Conservation (phyloP, 208 protist genomes). For the Acanthamoeba divionensis region DNA sequence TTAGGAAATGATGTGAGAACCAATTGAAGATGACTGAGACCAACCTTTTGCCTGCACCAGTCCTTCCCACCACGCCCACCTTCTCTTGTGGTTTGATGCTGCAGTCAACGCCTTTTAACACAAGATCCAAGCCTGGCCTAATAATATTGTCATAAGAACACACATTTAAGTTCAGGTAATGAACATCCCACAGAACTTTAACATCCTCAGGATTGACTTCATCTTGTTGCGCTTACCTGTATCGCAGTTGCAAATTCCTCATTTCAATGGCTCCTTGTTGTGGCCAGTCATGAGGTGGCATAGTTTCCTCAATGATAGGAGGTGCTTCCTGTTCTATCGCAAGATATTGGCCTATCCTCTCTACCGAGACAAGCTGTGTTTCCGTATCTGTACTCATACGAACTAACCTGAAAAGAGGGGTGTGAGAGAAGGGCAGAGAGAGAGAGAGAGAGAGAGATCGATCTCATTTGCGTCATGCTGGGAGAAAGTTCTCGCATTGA, state of each 20-base stretch:
- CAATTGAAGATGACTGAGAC: background rate
- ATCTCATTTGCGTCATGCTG: background rate
- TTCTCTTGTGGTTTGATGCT: conserved; percentile 73
- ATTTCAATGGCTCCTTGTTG: conserved; percentile 67
- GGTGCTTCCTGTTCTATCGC: conserved; percentile 57
- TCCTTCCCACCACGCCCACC: conserved; percentile 86
- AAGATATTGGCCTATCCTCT: conserved; percentile 69
- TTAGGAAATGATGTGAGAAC: background rate
- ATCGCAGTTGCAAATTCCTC: conserved; percentile 16
- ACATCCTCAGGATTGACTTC: background rate
- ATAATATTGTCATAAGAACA: conserved; percentile 43
- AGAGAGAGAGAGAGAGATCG: background rate
- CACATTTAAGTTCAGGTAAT: background rate
- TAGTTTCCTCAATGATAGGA: conserved; percentile 5
- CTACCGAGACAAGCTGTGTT: conserved; percentile 53
- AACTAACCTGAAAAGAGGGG: background rate
- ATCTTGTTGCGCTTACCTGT: no score
- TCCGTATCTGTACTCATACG: conserved; percentile 5
- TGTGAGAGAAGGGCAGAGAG: background rate
- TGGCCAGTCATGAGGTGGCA: conserved; percentile 67
- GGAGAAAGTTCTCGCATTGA: background rate
- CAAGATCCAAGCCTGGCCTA: conserved; percentile 32
- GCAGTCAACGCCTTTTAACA: conserved; percentile 63
- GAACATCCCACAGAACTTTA: no score
- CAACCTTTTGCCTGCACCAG: conserved; percentile 68